Percentiles rank a stretch among this genome's conserved stretches.
These are phyloP conservation scores for Onygenales sp. DNA, from an alignment of 2,329 filamentous ascomycete genomes.

Conservation along the genomic window DNA sequence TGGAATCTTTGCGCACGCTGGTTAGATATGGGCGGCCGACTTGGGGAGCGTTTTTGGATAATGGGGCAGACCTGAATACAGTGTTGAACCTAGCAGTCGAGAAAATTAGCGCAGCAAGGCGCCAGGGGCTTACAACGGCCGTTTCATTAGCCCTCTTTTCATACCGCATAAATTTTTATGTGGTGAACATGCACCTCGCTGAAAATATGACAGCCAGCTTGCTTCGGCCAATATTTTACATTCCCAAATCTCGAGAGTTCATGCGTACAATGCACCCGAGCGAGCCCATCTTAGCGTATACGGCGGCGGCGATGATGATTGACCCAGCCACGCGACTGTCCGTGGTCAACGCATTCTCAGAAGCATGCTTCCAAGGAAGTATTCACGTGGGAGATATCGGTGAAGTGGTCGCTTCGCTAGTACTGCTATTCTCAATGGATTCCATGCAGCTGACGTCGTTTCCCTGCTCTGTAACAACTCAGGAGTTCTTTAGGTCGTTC, in stretches of 20 bases:
- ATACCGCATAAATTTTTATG: slow-evolving; percentile 1
- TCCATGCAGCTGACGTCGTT: not conserved
- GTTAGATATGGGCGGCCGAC: too few relatives aligned
- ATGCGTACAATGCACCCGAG: not conserved
- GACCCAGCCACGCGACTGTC: not conserved
- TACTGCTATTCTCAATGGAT: slow-evolving; percentile 1
- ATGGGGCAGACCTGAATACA: too few relatives aligned
- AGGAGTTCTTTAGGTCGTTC: not conserved
- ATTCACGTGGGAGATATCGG: not conserved
- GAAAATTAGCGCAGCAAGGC: too few relatives aligned
- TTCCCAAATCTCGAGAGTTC: not conserved
- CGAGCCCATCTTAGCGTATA: not conserved
- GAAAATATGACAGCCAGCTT: not conserved
- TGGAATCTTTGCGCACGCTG: too few relatives aligned
- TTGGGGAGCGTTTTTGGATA: too few relatives aligned
- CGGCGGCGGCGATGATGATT: not conserved
- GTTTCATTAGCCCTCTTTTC: not conserved
- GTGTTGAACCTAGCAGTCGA: too few relatives aligned
- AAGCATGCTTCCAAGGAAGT: not conserved
- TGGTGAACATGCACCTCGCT: not conserved
- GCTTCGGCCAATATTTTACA: not conserved
- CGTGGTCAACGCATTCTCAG: not conserved
- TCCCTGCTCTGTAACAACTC: not conserved
- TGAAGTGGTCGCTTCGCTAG: not conserved
- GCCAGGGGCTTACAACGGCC: too few relatives aligned